Conservation (phyloP, 2,329 filamentous ascomycete species). For the Colletotrichum phormii region DNA sequence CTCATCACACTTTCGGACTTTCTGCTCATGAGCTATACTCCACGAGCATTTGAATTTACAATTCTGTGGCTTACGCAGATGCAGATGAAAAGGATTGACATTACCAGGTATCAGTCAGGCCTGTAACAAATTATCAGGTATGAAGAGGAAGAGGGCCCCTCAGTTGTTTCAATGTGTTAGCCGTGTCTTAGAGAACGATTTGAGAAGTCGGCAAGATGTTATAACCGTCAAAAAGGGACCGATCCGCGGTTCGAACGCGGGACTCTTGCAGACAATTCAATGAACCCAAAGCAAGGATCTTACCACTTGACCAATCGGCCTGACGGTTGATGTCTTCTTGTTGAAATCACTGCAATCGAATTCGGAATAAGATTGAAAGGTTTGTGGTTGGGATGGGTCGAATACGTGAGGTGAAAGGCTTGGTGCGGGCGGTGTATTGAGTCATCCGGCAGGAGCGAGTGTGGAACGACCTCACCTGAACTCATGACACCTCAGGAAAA, state of each 20-base stretch:
- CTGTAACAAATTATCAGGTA: too few species aligned
- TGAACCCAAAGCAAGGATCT: conserved; percentile 30
- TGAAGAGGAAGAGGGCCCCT: too few species aligned
- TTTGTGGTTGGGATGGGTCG: background rate
- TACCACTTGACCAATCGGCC: conserved; percentile 28
- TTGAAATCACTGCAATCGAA: background rate
- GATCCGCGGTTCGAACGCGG: conserved; percentile 17
- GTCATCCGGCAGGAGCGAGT: conserved; percentile 4
- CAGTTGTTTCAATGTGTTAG: background rate
- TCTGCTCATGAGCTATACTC: too few species aligned
- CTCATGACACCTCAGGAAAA: background rate
- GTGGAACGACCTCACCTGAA: background rate
- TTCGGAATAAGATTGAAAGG: background rate
- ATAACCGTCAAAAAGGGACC: background rate
- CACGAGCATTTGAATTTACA: too few species aligned
- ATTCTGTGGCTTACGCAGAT: too few species aligned
- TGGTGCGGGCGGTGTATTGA: background rate
- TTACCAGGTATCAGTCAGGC: too few species aligned
- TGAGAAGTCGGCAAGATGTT: too few species aligned
- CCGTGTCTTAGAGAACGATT: background rate
- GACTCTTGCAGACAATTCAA: conserved; percentile 16
- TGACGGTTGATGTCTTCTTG: background rate
- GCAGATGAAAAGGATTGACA: too few species aligned
- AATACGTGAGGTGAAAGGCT: background rate
- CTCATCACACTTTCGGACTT: too few species aligned